Conservation (phyloP, 2,329 filamentous ascomycete genomes). For the Cytospora piceae region DNA sequence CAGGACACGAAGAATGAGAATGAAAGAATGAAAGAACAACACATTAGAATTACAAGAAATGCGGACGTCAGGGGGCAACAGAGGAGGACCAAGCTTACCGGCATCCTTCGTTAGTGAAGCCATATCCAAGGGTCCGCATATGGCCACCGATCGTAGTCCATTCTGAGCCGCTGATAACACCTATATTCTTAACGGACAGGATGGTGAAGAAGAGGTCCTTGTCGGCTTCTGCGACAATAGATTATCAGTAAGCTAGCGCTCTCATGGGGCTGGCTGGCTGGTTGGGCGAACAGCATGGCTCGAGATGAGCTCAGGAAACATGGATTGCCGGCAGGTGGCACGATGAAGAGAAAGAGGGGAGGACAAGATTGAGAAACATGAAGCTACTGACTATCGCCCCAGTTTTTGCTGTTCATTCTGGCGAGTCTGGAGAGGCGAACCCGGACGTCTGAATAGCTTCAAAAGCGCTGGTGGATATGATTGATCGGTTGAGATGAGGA, state of each 20-base stretch:
- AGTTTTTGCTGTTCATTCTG: slow-evolving; percentile 31
- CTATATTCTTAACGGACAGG: slow-evolving; percentile 64
- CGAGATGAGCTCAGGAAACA: background rate
- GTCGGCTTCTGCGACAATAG: slow-evolving; percentile 48
- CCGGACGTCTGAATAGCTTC: slow-evolving; percentile 28
- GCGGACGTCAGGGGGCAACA: background rate
- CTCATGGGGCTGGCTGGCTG: slow-evolving; percentile 28
- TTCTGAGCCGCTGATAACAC: slow-evolving; percentile 64
- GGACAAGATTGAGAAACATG: slow-evolving; percentile 19
- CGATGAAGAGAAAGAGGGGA: slow-evolving; percentile 4
- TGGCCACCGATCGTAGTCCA: slow-evolving; percentile 65
- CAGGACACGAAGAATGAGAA: slow-evolving; percentile 5
- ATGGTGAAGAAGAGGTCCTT: slow-evolving; percentile 68
- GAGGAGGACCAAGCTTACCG: slow-evolving; percentile 51
- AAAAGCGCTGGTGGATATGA: slow-evolving; percentile 25
- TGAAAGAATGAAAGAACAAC: slow-evolving; percentile 13
- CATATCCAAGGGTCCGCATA: slow-evolving; percentile 62
- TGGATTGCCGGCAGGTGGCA: slow-evolving; percentile 1
- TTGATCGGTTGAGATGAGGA: slow-evolving; percentile 22
- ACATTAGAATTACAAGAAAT: slow-evolving; percentile 11
- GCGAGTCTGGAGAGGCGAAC: slow-evolving; percentile 12
- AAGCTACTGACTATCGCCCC: slow-evolving; percentile 31
- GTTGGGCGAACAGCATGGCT: slow-evolving; percentile 52
- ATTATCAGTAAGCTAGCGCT: slow-evolving; percentile 15
- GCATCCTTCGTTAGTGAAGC: slow-evolving; percentile 67